phyloP scores from a whole-genome alignment of 306 rosid species.

The Alnus glutinosa region DNA sequence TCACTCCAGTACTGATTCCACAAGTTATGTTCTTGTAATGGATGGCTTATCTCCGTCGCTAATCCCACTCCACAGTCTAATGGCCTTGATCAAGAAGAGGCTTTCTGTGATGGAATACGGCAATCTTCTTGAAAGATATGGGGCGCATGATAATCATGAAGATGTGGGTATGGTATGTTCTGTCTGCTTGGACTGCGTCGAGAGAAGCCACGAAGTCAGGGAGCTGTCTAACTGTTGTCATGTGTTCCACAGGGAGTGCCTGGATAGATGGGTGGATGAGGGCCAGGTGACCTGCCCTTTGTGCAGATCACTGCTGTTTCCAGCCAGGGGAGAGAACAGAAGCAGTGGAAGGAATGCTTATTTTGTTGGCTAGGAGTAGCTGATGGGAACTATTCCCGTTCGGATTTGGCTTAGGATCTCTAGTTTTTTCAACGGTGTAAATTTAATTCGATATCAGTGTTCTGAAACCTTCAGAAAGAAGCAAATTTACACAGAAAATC shows the following conservation, averaged over 20 bases:
- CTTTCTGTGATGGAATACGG: slow-evolving; percentile 22
- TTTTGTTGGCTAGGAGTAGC: too few species aligned
- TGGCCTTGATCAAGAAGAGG: slow-evolving; percentile 26
- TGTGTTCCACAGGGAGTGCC: slow-evolving; percentile 36
- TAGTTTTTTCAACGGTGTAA: too few species aligned
- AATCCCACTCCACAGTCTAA: slow-evolving; percentile 13
- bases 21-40: slow-evolving; percentile 9
- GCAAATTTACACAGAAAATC: too few species aligned
- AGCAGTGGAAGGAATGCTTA: too few species aligned
- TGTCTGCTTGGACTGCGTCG: slow-evolving; percentile 33
- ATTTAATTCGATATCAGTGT: too few species aligned
- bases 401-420: too few species aligned
- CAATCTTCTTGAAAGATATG: slow-evolving; percentile 1
- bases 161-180: not conserved
- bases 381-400: too few species aligned
- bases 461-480: too few species aligned
- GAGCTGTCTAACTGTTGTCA: slow-evolving; percentile 27
- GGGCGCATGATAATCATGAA: not conserved
- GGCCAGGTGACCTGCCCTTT: slow-evolving; percentile 35
- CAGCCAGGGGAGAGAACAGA: not conserved
- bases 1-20: not conserved
- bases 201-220: slow-evolving; percentile 33
- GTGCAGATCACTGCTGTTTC: slow-evolving; percentile 36
- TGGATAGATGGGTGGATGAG: slow-evolving; percentile 35
- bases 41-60: slow-evolving; percentile 18